Evolutionary conservation across 495 filamentous ascomycete genomes (phyloP).

Genomic region (Aspergillus conjunctus): DNA sequence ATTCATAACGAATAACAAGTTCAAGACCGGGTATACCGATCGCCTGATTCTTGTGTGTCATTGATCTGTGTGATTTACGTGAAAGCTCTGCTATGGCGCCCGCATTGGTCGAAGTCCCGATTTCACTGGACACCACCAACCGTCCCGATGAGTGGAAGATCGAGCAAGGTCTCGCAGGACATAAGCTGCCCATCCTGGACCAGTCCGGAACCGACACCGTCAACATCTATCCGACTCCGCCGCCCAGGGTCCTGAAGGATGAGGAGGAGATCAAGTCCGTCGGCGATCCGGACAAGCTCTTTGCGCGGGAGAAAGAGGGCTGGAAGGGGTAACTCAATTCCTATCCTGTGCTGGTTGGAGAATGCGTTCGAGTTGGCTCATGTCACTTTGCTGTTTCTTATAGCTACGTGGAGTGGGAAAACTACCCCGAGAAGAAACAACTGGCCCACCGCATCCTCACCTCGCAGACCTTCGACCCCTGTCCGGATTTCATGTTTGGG

Average conservation of each 20-base stretch:
- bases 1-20: too few relatives aligned
- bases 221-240: constrained; percentile 25
- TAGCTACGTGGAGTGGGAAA: constrained; percentile 69
- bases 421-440: constrained; percentile 65
- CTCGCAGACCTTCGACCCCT: constrained; percentile 57
- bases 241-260: constrained; percentile 34
- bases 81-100: too few relatives aligned
- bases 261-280: constrained; percentile 36
- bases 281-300: constrained; percentile 39
- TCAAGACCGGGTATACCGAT: too few relatives aligned
- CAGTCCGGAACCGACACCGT: constrained; percentile 38
- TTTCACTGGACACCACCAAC: constrained; percentile 27
- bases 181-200: constrained; percentile 51
- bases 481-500: constrained; percentile 61
- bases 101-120: not conserved
- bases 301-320: constrained; percentile 35
- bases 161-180: constrained; percentile 52
- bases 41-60: too few relatives aligned
- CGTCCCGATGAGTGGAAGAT: constrained; percentile 56
- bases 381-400: not conserved
- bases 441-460: constrained; percentile 57
- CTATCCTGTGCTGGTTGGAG: not conserved
- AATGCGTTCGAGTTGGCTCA: not conserved
- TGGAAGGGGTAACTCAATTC: constrained; percentile 37
- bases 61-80: too few relatives aligned